These are phyloP conservation scores for Salvia miltiorrhiza DNA, from an alignment of 257 asterid species.

Conservation along the genomic window DNA sequence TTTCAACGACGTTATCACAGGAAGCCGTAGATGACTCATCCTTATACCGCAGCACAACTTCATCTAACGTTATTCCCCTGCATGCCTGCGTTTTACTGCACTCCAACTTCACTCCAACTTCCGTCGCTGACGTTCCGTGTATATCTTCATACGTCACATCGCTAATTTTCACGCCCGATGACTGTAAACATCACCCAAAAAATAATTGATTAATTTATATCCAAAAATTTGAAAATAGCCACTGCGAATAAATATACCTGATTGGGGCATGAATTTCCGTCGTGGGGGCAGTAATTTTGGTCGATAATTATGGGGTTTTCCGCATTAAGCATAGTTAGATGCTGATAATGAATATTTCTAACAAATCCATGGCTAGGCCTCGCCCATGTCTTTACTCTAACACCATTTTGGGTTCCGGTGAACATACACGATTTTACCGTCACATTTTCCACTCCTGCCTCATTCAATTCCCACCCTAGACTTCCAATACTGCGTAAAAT, in stretches of 20 bases:
- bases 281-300: constrained; percentile 58
- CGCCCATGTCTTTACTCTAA: constrained; percentile 68
- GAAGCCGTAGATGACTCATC: constrained; percentile 26
- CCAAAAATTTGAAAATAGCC: too few relatives aligned
- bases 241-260: too few relatives aligned
- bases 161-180: constrained; percentile 39
- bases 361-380: constrained; percentile 58
- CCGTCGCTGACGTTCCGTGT: constrained; percentile 45
- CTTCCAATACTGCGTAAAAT: constrained; percentile 51
- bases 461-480: constrained; percentile 47
- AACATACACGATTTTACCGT: constrained; percentile 41
- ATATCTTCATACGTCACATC: constrained; percentile 37
- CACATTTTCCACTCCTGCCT: constrained; percentile 56
- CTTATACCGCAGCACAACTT: constrained; percentile 23
- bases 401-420: constrained; percentile 52
- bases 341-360: constrained; percentile 31
- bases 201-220: too few relatives aligned
- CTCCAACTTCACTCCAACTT: constrained; percentile 32
- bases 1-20: constrained; percentile 29
- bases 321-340: constrained; percentile 38
- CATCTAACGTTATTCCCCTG: constrained; percentile 30
- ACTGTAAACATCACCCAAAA: neutral
- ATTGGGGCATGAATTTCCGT: constrained; percentile 30
- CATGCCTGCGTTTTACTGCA: constrained; percentile 34
- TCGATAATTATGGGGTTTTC: constrained; percentile 52